These are phyloP conservation scores for Carpinus fangiana DNA, from an alignment of 306 rosid genomes.

Conservation along the genomic window DNA sequence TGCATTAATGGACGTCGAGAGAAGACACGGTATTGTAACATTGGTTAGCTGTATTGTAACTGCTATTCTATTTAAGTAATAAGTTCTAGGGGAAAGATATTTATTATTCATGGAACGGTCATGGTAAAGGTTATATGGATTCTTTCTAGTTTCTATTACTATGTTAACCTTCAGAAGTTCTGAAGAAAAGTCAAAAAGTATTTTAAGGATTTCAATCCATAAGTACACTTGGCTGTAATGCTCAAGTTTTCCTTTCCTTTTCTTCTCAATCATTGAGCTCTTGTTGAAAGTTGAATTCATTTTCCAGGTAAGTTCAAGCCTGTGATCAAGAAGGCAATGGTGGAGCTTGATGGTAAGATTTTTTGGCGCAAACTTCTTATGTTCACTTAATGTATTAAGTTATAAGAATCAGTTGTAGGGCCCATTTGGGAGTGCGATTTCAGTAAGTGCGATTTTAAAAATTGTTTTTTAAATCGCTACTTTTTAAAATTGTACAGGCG, in stretches of 20 bases:
- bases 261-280: conserved; percentile 5
- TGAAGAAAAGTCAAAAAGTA: neutral
- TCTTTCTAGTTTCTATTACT: neutral
- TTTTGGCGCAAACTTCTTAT: neutral
- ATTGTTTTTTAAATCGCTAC: no score
- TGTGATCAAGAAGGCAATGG: conserved; percentile 99
- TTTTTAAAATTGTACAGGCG: no score
- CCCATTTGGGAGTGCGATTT: no score
- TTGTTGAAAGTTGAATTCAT: conserved; percentile 27
- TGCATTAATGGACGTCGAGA: conserved; percentile 91
- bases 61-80: neutral
- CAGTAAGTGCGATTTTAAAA: no score
- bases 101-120: neutral
- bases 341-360: conserved; percentile 88
- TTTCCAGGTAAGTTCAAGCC: conserved; percentile 93
- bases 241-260: neutral
- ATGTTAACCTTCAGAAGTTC: neutral
- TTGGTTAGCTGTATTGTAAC: neutral
- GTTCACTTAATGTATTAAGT: neutral
- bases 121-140: neutral
- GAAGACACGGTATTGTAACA: conserved; percentile 80
- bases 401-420: neutral
- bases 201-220: neutral
- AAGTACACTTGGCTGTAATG: neutral
- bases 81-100: neutral